A percentile compares a stretch with the other conserved stretches of the same genome.
Conservation (phyloP, 345 rosid genomes). For the Camelina laxa region DNA sequence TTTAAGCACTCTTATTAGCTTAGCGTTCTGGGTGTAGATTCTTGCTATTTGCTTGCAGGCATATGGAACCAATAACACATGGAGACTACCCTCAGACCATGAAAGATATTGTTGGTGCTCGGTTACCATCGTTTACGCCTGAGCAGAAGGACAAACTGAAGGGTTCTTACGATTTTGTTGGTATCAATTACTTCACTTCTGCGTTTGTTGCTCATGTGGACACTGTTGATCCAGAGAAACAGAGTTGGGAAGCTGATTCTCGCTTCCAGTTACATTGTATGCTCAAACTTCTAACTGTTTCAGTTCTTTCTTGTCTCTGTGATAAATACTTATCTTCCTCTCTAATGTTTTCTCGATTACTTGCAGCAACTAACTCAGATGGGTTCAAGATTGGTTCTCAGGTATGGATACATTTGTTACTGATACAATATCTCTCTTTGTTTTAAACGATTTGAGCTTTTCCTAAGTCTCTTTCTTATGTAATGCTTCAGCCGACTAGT, state of each 20-base stretch:
- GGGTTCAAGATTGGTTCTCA: slow-evolving; percentile 45
- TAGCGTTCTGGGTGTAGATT: slow-evolving; percentile 23
- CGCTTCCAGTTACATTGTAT: slow-evolving; percentile 36
- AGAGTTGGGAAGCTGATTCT: slow-evolving; percentile 42
- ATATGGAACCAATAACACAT: slow-evolving; percentile 40
- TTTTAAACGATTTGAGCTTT: background rate
- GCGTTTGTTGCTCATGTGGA: slow-evolving; percentile 38
- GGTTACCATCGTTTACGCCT: slow-evolving; percentile 39
- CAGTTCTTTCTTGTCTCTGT: background rate
- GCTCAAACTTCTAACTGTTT: background rate
- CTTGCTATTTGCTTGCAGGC: slow-evolving; percentile 36
- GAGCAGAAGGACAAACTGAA: slow-evolving; percentile 42
- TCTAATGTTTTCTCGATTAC: background rate
- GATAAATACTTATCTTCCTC: slow-evolving; percentile 5
- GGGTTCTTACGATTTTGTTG: slow-evolving; percentile 44
- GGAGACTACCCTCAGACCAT: slow-evolving; percentile 47
- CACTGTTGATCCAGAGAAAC: slow-evolving; percentile 36
- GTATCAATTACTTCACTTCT: slow-evolving; percentile 46
- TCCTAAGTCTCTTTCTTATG: slow-evolving; percentile 1
- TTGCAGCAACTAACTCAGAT: slow-evolving; percentile 34
- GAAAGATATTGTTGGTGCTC: slow-evolving; percentile 38
- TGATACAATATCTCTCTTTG: background rate
- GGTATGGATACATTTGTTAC: slow-evolving; percentile 29
- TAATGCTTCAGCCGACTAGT: slow-evolving; percentile 33
- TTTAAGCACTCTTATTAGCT: background rate